A percentile compares a stretch with the other conserved stretches of the same genome.
Conservation (phyloP, 2,329 filamentous ascomycete genomes). For the Volutella citrinella region DNA sequence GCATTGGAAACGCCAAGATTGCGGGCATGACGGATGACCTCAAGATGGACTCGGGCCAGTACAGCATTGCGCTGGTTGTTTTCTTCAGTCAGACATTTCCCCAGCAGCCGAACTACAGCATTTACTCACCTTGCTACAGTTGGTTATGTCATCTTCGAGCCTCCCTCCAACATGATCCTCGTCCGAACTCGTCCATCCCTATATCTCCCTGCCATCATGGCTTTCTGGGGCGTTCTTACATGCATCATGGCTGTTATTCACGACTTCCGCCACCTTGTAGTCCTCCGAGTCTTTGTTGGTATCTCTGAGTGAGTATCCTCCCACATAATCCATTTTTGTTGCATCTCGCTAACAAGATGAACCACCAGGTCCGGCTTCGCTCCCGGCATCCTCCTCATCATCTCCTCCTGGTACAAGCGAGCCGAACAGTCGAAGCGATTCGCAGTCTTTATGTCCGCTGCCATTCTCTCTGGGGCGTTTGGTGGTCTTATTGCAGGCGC, state of each 20-base stretch:
- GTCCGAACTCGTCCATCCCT: constrained; percentile 60
- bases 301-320: too few species aligned
- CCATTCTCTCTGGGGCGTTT: constrained; percentile 65
- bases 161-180: constrained; percentile 56
- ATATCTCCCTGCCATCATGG: constrained; percentile 66
- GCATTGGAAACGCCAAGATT: constrained; percentile 52
- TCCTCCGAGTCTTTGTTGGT: constrained; percentile 47
- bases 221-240: constrained; percentile 38
- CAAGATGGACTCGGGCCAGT: constrained; percentile 54
- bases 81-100: constrained; percentile 67
- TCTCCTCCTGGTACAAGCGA: constrained; percentile 64
- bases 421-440: constrained; percentile 31
- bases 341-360: too few species aligned
- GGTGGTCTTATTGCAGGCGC: constrained; percentile 60
- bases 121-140: too few species aligned
- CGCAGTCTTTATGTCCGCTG: constrained; percentile 70
- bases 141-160: constrained; percentile 64
- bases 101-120: too few species aligned
- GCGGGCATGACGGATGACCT: constrained; percentile 37
- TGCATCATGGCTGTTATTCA: constrained; percentile 27
- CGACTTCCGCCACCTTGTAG: constrained; percentile 25
- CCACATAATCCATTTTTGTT: too few species aligned
- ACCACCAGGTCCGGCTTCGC: constrained; percentile 60
- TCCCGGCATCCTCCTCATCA: constrained; percentile 57
- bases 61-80: constrained; percentile 56